Evolutionary conservation across 768 basidiomycete genomes (phyloP), one percentile per base, ranked within the genome.

Genomic region (Lentinula guzmanii): DNA sequence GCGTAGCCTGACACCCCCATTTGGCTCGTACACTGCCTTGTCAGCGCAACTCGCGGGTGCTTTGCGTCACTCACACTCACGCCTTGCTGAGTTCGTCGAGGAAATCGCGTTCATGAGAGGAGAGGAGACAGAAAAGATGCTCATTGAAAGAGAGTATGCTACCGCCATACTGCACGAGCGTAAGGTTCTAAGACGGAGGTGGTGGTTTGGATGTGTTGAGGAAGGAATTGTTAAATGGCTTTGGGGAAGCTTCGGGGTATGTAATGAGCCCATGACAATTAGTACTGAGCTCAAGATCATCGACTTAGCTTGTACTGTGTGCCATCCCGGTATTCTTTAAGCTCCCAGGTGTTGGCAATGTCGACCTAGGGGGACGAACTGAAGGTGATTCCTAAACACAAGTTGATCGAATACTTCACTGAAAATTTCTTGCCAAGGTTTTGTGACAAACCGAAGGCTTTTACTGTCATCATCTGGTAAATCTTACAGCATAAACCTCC

Each of bases 191-290:
- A 76, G 82, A 31, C 86, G 90, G 64, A 79, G 89, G 37, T 91
- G 95, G 82, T 92, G 89, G 89, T 93, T 96, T 72, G 86, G 89
- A 1, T 90, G 94, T 69, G 83, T 89, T 16, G 96, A 99, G 72
- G 96, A 98, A 73, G 94, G 92, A 2, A 87, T 99, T 48, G 89
- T 98, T 68, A 98, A 99, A 75, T 98, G 89, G 89, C 69, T 95
- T 7, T 99, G 96, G 96, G 95, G 96, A 66, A 90, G 88, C 70
- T 89, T 95, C 71, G 96, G 96, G 42, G 87, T 95, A 68, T 61
- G 87, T 80, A 33, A 39, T 18, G n/a, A 51, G 16, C 16, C 28
- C 51, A 33, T 34, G 24, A 54, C 28, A n/a, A 46, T n/a, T 41
- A 45, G 45, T 21, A 56, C 66, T 67, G 34, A 65, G 53, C 60